Conservation (phyloP, 2,329 filamentous ascomycete species). For the Shiraia sp. region DNA sequence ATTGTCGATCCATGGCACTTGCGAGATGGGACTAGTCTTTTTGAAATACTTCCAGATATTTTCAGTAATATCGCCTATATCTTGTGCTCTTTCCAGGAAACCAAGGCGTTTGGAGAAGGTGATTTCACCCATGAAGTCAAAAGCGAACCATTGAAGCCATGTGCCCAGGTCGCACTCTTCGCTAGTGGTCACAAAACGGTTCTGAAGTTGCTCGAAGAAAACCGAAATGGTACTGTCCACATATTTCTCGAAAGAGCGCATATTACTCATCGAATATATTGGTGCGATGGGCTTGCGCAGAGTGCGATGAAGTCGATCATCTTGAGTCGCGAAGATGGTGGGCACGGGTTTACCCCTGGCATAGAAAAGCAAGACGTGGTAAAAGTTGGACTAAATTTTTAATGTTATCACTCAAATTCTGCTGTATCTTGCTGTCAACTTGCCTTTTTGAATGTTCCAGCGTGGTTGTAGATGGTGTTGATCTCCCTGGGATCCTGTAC, state of each 20-base stretch:
- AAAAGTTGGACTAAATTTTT: slow-evolving; percentile 27
- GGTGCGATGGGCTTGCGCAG: slow-evolving; percentile 43
- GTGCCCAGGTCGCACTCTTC: background rate
- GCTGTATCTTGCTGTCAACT: background rate
- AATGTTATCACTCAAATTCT: slow-evolving; percentile 47
- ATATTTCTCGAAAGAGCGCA: slow-evolving; percentile 9
- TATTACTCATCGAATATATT: slow-evolving; percentile 15
- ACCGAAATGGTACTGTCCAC: slow-evolving; percentile 14
- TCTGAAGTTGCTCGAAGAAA: slow-evolving; percentile 2
- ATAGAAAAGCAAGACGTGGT: no score
- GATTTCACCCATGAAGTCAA: slow-evolving; percentile 8
- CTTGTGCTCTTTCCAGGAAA: slow-evolving; percentile 4
- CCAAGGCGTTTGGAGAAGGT: slow-evolving; percentile 2
- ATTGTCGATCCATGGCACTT: slow-evolving; percentile 4
- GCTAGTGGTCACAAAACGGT: background rate
- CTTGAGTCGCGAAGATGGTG: no score
- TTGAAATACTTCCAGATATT: background rate
- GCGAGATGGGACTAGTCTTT: slow-evolving; percentile 2
- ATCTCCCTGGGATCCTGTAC: slow-evolving; percentile 1
- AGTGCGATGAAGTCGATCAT: slow-evolving; percentile 29
- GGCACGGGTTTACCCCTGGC: no score
- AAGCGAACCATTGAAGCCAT: slow-evolving; percentile 7
- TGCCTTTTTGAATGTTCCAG: slow-evolving; percentile 1
- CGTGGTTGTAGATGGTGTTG: slow-evolving; percentile 3
- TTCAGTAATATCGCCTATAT: slow-evolving; percentile 2